phyloP scores from a whole-genome alignment of 2,329 filamentous ascomycete species.

The Bretziella fagacearum region DNA sequence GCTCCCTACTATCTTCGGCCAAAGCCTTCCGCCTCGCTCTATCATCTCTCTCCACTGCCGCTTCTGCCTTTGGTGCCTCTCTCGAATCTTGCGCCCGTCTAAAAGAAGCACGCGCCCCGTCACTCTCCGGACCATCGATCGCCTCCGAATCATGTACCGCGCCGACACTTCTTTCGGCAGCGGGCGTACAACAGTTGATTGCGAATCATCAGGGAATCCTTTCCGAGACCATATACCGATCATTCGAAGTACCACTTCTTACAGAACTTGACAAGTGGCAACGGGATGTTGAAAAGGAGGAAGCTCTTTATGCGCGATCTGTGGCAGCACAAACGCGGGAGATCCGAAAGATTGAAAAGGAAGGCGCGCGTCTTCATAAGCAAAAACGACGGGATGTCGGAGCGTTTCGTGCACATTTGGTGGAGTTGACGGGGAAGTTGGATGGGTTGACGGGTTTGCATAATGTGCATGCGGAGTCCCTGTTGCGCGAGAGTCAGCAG shows the following conservation, averaged over 20 bases:
- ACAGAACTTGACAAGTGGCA: slow-evolving; percentile 52
- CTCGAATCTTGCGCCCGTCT: slow-evolving; percentile 51
- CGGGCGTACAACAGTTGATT: slow-evolving; percentile 48
- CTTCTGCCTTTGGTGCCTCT: slow-evolving; percentile 46
- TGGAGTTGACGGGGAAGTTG: slow-evolving; percentile 43
- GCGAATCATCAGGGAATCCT: slow-evolving; percentile 57
- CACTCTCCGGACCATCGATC: slow-evolving; percentile 21
- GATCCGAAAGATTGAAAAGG: slow-evolving; percentile 47
- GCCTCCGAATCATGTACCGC: slow-evolving; percentile 27
- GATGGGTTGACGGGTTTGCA: slow-evolving; percentile 46
- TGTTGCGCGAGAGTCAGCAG: slow-evolving; percentile 47
- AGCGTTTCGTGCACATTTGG: slow-evolving; percentile 44
- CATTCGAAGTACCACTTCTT: slow-evolving; percentile 51
- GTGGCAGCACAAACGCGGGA: slow-evolving; percentile 39
- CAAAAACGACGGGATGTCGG: slow-evolving; percentile 43
- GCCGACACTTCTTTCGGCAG: slow-evolving; percentile 45
- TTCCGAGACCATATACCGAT: slow-evolving; percentile 49
- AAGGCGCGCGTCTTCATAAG: slow-evolving; percentile 45
- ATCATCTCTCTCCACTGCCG: slow-evolving; percentile 40
- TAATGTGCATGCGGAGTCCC: slow-evolving; percentile 39
- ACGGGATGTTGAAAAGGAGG: slow-evolving; percentile 45
- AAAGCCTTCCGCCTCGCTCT: slow-evolving; percentile 48
- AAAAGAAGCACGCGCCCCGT: slow-evolving; percentile 44
- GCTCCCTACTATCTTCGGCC: slow-evolving; percentile 42
- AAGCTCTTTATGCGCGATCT: slow-evolving; percentile 39